Evolutionary conservation across 2,329 filamentous ascomycete species (phyloP).

Genomic region (Triangularia setosa): DNA sequence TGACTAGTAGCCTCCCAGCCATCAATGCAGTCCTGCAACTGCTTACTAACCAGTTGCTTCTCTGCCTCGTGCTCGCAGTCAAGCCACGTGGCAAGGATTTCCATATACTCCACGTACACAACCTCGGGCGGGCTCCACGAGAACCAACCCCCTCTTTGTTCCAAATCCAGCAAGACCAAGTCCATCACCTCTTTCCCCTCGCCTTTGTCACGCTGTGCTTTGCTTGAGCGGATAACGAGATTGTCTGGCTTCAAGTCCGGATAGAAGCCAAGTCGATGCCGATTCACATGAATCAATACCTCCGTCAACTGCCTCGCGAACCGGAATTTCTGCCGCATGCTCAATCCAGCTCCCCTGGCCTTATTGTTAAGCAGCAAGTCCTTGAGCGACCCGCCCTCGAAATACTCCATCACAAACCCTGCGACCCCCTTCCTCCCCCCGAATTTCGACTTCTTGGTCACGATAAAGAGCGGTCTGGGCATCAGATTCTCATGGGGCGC

Average conservation of each 20-base stretch:
- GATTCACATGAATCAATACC: slow-evolving; percentile 24
- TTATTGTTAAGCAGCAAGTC: slow-evolving; percentile 12
- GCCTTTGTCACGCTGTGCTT: neutral
- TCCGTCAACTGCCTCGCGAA: slow-evolving; percentile 23
- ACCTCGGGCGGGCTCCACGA: slow-evolving; percentile 28
- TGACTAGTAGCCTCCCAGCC: slow-evolving; percentile 17
- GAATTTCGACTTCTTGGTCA: slow-evolving; percentile 22
- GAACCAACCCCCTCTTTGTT: slow-evolving; percentile 28
- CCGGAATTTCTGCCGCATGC: slow-evolving; percentile 12
- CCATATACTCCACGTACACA: slow-evolving; percentile 26
- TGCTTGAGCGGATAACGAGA: slow-evolving; percentile 16
- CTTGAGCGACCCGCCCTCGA: slow-evolving; percentile 19
- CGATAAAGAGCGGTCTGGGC: slow-evolving; percentile 16
- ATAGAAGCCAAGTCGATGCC: slow-evolving; percentile 18
- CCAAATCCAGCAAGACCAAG: slow-evolving; percentile 26
- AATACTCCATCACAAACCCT: slow-evolving; percentile 26
- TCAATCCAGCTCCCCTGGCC: neutral
- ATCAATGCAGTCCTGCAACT: slow-evolving; percentile 12
- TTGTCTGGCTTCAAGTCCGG: slow-evolving; percentile 29
- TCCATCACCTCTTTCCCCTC: neutral
- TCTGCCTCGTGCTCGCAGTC: neutral
- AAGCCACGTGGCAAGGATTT: slow-evolving; percentile 15
- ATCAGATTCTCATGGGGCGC: slow-evolving; percentile 20
- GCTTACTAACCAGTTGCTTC: slow-evolving; percentile 1
- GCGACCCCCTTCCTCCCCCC: slow-evolving; percentile 21